Percentiles rank a stretch among this genome's conserved stretches.
Conservation (phyloP, 371 early-diverging fungal species). For the Rhizopus sp. region DNA sequence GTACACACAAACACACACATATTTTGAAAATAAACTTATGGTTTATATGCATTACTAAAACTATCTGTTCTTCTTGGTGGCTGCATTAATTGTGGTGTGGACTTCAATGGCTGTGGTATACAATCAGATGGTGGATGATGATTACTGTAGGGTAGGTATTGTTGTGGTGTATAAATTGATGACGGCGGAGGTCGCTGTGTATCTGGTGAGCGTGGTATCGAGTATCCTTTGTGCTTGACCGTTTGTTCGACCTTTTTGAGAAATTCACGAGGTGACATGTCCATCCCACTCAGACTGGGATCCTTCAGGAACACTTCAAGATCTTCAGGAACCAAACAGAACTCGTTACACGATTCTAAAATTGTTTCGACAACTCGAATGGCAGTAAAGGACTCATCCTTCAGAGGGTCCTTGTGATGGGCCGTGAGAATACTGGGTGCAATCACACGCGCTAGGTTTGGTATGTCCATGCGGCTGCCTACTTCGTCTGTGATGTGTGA, state of each 20-base stretch:
- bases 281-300: slow-evolving; percentile 37
- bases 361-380: slow-evolving; percentile 78
- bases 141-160: slow-evolving; percentile 44
- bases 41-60: not conserved
- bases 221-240: slow-evolving; percentile 28
- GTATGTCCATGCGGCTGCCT: slow-evolving; percentile 93
- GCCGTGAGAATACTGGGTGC: slow-evolving; percentile 92
- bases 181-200: slow-evolving; percentile 33
- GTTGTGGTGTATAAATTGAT: slow-evolving; percentile 45
- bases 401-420: slow-evolving; percentile 78
- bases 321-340: slow-evolving; percentile 70
- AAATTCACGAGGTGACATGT: slow-evolving; percentile 49
- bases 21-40: not conserved
- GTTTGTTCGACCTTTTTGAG: slow-evolving; percentile 45
- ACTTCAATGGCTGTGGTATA: slow-evolving; percentile 23
- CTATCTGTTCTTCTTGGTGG: slow-evolving; percentile 26
- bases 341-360: slow-evolving; percentile 71
- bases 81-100: not conserved
- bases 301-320: slow-evolving; percentile 46
- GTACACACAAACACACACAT: no score
- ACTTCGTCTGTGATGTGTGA: slow-evolving; percentile 72
- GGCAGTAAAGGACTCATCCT: slow-evolving; percentile 74
- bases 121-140: slow-evolving; percentile 34
- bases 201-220: not conserved
- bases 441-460: slow-evolving; percentile 92